phyloP scores from a whole-genome alignment of 1,284 basidiomycete species.

The Boletellus deceptivus region DNA sequence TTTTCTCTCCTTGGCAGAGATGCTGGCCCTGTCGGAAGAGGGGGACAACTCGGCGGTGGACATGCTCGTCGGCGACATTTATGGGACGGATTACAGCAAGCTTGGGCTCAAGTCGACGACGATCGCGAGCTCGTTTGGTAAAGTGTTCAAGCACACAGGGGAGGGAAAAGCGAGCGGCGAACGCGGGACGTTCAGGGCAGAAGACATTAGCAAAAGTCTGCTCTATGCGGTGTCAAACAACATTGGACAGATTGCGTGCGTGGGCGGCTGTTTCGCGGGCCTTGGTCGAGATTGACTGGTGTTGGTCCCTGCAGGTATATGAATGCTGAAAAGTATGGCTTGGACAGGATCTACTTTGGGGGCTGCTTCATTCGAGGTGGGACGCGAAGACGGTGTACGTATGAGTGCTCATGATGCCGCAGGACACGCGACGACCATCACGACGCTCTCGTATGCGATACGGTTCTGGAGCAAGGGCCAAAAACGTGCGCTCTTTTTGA shows the following conservation, averaged over 20 bases:
- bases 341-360: conserved; percentile 98
- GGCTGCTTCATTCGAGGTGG: conserved; percentile 97
- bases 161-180: conserved; percentile 52
- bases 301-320: conserved; percentile 69
- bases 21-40: conserved; percentile 90
- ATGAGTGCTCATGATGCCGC: conserved; percentile 7
- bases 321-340: conserved; percentile 98
- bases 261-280: conserved; percentile 34
- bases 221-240: conserved; percentile 98
- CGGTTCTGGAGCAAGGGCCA: conserved; percentile 99
- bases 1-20: conserved; percentile 61
- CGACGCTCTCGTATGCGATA: conserved; percentile 97
- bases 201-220: conserved; percentile 94
- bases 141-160: conserved; percentile 91
- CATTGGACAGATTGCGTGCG: conserved; percentile 97
- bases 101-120: conserved; percentile 96
- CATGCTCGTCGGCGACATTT: conserved; percentile 99
- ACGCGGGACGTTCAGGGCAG: conserved; percentile 66
- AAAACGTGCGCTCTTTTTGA: conserved; percentile 93
- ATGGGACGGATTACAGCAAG: conserved; percentile 91
- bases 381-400: conserved; percentile 11
- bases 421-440: conserved; percentile 97
- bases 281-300: conserved; percentile 13
- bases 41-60: conserved; percentile 95
- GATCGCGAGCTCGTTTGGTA: conserved; percentile 98